Evolutionary conservation across 2,329 filamentous ascomycete species (phyloP).

Genomic region (Colletotrichum tofieldiae): DNA sequence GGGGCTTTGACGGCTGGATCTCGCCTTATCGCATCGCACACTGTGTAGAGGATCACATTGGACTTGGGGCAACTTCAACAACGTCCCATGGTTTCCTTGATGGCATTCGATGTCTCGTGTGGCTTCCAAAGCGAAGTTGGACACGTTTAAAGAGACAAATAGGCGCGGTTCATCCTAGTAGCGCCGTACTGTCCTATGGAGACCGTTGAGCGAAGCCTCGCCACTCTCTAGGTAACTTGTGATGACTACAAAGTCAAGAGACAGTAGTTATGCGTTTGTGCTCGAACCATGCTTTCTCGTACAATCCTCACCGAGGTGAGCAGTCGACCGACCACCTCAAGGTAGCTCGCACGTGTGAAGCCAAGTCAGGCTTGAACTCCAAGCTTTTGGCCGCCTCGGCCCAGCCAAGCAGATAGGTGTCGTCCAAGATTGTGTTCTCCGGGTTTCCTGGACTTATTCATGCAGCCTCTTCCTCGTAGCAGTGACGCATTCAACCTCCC

Average conservation of each 20-base stretch:
- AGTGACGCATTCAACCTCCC: slow-evolving; percentile 18
- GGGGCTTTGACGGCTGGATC: neutral
- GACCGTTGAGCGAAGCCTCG: neutral
- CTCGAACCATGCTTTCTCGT: neutral
- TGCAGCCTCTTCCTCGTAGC: neutral
- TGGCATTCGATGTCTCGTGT: neutral
- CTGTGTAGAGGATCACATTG: neutral
- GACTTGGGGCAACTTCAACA: neutral
- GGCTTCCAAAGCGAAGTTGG: neutral
- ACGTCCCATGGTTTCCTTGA: too few species aligned
- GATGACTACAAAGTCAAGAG: neutral
- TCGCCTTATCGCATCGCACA: neutral
- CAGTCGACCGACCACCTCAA: neutral
- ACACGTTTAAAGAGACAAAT: neutral
- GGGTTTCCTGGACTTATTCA: neutral
- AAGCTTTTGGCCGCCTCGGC: neutral
- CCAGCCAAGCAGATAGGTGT: neutral
- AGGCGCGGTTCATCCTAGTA: neutral
- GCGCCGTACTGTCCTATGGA: neutral
- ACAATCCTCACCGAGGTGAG: neutral
- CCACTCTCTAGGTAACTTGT: neutral
- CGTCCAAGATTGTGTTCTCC: neutral
- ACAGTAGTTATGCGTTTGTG: too few species aligned
- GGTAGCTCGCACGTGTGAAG: neutral
- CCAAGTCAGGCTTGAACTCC: neutral